These are phyloP conservation scores for Russula dissimulans DNA, from an alignment of 768 basidiomycete species.

Conservation along the genomic window DNA sequence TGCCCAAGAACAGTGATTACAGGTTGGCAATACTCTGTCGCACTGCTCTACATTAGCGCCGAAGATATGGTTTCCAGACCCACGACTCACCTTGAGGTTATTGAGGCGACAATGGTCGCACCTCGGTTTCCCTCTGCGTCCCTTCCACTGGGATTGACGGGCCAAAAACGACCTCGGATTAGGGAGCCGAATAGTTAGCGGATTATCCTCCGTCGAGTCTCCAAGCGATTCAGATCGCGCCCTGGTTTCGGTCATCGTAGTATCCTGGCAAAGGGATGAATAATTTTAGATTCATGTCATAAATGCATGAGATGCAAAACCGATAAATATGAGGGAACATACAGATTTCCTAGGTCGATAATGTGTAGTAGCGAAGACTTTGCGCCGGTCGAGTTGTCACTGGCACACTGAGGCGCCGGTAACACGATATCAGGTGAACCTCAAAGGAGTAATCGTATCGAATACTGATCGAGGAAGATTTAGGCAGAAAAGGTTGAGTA, in stretches of 20 bases:
- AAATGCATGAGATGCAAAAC: background rate
- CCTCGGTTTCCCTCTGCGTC: constrained; percentile 63
- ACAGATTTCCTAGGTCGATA: constrained; percentile 5
- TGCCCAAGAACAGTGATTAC: constrained; percentile 64
- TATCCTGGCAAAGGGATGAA: background rate
- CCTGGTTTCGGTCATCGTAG: constrained; percentile 17
- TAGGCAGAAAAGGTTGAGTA: background rate
- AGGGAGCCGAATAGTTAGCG: constrained; percentile 56
- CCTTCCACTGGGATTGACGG: constrained; percentile 66
- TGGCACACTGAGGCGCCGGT: background rate
- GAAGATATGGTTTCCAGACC: constrained; percentile 1
- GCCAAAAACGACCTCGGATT: constrained; percentile 60
- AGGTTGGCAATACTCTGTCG: constrained; percentile 59
- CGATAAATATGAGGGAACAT: background rate
- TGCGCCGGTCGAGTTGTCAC: constrained; percentile 1
- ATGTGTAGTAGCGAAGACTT: background rate
- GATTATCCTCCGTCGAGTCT: constrained; percentile 29
- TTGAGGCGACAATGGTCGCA: constrained; percentile 66
- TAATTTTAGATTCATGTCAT: background rate
- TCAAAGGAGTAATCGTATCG: background rate
- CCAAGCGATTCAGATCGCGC: constrained; percentile 27
- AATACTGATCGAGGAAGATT: constrained; percentile 13
- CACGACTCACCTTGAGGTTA: constrained; percentile 54
- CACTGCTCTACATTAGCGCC: constrained; percentile 36
- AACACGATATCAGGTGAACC: constrained; percentile 5